Evolutionary conservation across 163 green algal species (phyloP).

Genomic region (Scenedesmus sp.): DNA sequence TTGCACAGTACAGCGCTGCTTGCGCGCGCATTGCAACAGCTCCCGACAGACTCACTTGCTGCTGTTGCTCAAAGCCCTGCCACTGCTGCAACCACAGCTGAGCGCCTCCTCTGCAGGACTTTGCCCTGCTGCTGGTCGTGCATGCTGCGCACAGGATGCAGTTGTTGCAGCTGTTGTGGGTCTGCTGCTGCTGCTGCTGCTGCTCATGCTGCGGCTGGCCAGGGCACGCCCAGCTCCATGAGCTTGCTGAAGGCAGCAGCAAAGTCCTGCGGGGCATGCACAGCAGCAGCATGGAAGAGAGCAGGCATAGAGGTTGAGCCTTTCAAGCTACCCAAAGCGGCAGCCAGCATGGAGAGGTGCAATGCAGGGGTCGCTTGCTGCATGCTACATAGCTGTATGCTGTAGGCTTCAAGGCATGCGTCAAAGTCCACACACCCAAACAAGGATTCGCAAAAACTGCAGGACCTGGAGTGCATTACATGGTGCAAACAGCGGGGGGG

Average conservation of each 20-base stretch:
- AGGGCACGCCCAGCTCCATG: constrained; percentile 79
- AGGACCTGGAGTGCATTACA: too few relatives aligned
- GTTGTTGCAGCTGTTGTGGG: background rate
- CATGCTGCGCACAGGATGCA: too few relatives aligned
- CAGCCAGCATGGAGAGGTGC: background rate
- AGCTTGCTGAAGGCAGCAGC: constrained; percentile 85
- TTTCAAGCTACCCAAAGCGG: background rate
- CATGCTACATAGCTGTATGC: too few relatives aligned
- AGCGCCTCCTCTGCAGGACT: background rate
- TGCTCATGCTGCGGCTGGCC: background rate
- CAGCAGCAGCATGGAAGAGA: constrained; percentile 12
- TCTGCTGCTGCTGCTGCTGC: background rate
- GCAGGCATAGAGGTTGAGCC: too few relatives aligned
- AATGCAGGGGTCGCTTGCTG: too few relatives aligned
- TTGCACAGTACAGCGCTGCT: background rate
- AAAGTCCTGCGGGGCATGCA: constrained; percentile 76
- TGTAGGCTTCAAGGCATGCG: too few relatives aligned
- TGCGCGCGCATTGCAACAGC: background rate
- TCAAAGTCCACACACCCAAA: too few relatives aligned
- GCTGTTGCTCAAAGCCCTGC: background rate
- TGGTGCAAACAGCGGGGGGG: too few relatives aligned
- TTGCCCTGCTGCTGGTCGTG: background rate
- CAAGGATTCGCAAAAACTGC: too few relatives aligned
- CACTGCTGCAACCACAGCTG: background rate
- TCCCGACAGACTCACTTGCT: background rate